Conservation (phyloP, 805 yeast genomes). For the Schizosaccharomyces cryophilus region DNA sequence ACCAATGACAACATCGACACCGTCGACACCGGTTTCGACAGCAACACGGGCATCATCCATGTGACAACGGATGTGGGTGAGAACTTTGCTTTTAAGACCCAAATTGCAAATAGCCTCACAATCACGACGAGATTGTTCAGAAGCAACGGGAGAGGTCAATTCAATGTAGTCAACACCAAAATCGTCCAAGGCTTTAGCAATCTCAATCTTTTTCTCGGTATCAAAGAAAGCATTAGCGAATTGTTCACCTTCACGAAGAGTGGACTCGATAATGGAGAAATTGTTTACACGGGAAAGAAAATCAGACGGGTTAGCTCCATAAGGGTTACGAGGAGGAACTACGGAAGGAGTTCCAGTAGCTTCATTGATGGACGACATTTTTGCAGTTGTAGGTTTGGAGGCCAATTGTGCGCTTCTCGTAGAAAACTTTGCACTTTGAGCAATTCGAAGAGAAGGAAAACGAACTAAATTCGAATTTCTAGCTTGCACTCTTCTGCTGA, state of each 20-base stretch:
- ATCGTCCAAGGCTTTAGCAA: conserved; percentile 89
- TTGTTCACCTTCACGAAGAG: conserved; percentile 95
- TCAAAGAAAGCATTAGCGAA: conserved; percentile 90
- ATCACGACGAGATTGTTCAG: conserved; percentile 75
- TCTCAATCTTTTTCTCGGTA: conserved; percentile 86
- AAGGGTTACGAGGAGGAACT: conserved; percentile 23
- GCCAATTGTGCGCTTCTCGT: too few relatives aligned
- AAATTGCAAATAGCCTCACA: conserved; percentile 97
- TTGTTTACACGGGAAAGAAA: conserved; percentile 66
- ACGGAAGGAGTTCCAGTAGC: not conserved
- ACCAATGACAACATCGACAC: conserved; percentile 95
- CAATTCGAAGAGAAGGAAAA: too few relatives aligned
- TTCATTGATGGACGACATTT: not conserved
- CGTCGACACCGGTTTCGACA: conserved; percentile 95
- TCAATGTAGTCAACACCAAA: conserved; percentile 97
- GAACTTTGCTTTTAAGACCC: conserved; percentile 82
- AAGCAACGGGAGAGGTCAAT: conserved; percentile 91
- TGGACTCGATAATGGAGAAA: conserved; percentile 82
- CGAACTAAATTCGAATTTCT: too few relatives aligned
- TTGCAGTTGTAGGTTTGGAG: too few relatives aligned
- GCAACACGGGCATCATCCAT: conserved; percentile 97
- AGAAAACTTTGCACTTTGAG: too few relatives aligned
- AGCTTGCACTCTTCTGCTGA: too few relatives aligned
- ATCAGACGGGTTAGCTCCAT: conserved; percentile 89
- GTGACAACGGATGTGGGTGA: conserved; percentile 93